Evolutionary conservation across 805 yeast species (phyloP).

Genomic region (Candida tibetensis): DNA sequence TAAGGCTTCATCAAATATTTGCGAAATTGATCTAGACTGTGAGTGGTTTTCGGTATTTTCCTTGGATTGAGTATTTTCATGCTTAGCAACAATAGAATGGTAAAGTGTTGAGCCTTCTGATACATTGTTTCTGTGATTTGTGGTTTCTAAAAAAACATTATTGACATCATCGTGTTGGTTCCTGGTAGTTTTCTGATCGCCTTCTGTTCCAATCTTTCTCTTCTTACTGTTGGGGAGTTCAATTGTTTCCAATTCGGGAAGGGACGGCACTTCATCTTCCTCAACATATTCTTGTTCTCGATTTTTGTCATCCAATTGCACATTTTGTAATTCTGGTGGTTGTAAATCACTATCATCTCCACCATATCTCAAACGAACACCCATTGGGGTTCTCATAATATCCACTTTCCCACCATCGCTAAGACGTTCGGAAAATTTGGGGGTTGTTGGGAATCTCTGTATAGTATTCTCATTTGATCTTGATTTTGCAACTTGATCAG

Average conservation of each 20-base stretch:
- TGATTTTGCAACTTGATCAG: background rate
- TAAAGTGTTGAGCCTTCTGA: constrained; percentile 31
- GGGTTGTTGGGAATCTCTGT: constrained; percentile 15
- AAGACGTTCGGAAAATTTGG: constrained; percentile 12
- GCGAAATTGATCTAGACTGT: constrained; percentile 30
- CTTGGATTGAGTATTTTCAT: constrained; percentile 7
- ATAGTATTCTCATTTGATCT: constrained; percentile 13
- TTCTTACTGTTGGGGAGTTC: constrained; percentile 2
- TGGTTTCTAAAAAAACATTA: constrained; percentile 33
- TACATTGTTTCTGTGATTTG: constrained; percentile 12
- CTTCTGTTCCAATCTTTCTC: background rate
- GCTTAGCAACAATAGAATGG: constrained; percentile 24
- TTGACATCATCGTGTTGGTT: constrained; percentile 19
- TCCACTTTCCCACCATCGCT: constrained; percentile 16
- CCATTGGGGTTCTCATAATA: constrained; percentile 25
- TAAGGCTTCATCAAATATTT: constrained; percentile 26
- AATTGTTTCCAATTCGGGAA: constrained; percentile 8
- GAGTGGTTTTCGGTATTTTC: constrained; percentile 18
- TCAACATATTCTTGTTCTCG: constrained; percentile 1
- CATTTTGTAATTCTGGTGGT: constrained; percentile 23
- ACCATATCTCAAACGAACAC: constrained; percentile 17
- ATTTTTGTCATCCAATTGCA: background rate
- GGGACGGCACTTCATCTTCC: constrained; percentile 6
- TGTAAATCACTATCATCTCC: constrained; percentile 30
- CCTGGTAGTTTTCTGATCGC: background rate